Conservation (phyloP, 2,329 filamentous ascomycete species). For the Nigrospora sphaerica region DNA sequence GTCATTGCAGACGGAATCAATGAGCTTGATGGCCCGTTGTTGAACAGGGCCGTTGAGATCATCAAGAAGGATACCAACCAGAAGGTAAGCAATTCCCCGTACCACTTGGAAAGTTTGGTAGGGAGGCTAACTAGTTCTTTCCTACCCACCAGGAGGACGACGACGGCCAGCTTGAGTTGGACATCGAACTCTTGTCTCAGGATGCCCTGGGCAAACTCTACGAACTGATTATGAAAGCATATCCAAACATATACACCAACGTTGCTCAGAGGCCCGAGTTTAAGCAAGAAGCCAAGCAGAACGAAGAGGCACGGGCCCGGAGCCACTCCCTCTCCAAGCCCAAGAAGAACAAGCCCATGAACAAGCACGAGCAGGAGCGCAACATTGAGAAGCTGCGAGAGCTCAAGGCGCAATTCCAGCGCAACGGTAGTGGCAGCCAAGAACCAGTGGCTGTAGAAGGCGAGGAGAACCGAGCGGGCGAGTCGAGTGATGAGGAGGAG, state of each 20-base stretch:
- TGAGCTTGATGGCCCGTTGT: conserved; percentile 69
- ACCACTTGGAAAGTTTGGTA: not conserved
- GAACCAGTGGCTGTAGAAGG: conserved; percentile 32
- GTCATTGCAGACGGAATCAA: conserved; percentile 82
- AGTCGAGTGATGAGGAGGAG: conserved; percentile 46
- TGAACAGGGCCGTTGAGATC: conserved; percentile 76
- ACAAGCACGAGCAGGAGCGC: conserved; percentile 62
- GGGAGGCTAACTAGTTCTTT: not conserved
- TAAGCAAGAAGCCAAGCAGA: conserved; percentile 11
- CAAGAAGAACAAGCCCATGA: conserved; percentile 74
- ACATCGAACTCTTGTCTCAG: conserved; percentile 49
- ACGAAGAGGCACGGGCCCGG: conserved; percentile 7
- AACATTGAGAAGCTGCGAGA: conserved; percentile 58
- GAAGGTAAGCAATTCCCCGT: conserved; percentile 52
- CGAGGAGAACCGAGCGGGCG: conserved; percentile 23
- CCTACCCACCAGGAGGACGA: conserved; percentile 42
- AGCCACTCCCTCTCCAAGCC: conserved; percentile 39
- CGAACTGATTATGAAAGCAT: conserved; percentile 31
- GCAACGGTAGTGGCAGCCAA: conserved; percentile 38
- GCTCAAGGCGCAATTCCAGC: conserved; percentile 44
- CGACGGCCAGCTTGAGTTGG: conserved; percentile 51
- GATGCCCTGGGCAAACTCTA: conserved; percentile 47
- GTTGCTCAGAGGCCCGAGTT: conserved; percentile 25
- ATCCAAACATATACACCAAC: conserved; percentile 26
- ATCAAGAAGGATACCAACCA: conserved; percentile 80